Percentiles rank a stretch among this genome's conserved stretches.
Conservation (phyloP, 495 filamentous ascomycete species). For the Cercophora newfieldiana region DNA sequence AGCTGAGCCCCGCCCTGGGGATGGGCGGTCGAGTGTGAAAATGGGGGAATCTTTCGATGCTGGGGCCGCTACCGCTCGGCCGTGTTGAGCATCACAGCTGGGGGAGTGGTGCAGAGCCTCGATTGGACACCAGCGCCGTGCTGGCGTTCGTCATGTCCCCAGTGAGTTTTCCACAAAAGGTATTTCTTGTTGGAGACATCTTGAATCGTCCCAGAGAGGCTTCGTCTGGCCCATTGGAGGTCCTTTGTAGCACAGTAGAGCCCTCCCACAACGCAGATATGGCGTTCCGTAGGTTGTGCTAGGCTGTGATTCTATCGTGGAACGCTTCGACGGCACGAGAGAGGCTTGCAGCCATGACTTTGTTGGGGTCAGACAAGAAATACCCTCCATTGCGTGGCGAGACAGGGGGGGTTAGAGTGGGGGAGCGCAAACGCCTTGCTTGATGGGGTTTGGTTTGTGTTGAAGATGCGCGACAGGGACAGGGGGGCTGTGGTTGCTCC, state of each 20-base stretch:
- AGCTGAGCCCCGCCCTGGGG: background rate
- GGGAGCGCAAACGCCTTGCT: conserved; percentile 3
- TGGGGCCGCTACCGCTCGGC: conserved; percentile 13
- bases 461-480: conserved; percentile 11
- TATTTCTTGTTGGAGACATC: too few species aligned
- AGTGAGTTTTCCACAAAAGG: too few species aligned
- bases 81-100: conserved; percentile 14
- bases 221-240: too few species aligned
- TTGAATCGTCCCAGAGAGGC: too few species aligned
- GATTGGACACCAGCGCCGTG: conserved; percentile 13
- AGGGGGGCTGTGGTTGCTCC: background rate
- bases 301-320: too few species aligned
- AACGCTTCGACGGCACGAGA: too few species aligned
- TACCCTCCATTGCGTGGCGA: too few species aligned
- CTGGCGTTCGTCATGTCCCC: background rate
- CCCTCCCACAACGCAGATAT: too few species aligned
- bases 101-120: conserved; percentile 8
- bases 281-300: too few species aligned
- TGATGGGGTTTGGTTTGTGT: background rate
- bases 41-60: background rate
- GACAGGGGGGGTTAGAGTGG: background rate
- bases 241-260: too few species aligned
- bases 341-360: too few species aligned
- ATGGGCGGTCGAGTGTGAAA: background rate
- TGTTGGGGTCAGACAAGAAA: too few species aligned